phyloP scores from a whole-genome alignment of 2,329 filamentous ascomycete genomes.

The Fusarium transvaalense region DNA sequence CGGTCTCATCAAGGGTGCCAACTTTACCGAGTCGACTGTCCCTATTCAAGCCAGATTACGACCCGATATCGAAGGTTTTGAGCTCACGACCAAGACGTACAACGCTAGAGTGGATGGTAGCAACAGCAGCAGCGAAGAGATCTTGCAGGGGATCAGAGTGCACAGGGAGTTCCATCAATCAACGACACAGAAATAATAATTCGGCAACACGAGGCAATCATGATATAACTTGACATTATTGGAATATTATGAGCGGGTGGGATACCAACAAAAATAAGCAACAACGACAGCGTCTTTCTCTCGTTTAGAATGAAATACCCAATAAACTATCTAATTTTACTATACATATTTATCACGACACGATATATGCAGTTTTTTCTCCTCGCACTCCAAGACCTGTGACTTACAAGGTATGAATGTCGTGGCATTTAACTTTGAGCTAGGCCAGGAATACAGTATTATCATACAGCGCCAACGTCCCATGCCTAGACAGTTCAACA shows the following conservation, averaged over 20 bases:
- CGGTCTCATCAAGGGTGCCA: slow-evolving; percentile 34
- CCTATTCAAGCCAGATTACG: slow-evolving; percentile 41
- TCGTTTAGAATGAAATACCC: slow-evolving; percentile 12
- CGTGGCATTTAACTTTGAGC: not conserved
- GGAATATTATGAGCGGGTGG: not conserved
- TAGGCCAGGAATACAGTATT: not conserved
- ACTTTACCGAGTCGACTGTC: not conserved
- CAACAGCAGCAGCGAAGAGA: slow-evolving; percentile 53
- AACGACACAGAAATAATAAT: slow-evolving; percentile 19
- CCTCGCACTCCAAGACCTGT: not conserved
- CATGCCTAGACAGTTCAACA: not conserved
- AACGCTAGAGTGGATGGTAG: slow-evolving; percentile 45
- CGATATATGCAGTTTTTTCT: not conserved
- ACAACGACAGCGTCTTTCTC: slow-evolving; percentile 5
- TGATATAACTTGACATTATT: not conserved
- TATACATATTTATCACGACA: not conserved
- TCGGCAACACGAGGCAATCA: not conserved
- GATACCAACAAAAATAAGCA: not conserved
- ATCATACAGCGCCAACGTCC: not conserved
- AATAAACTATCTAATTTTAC: not conserved
- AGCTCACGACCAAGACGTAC: slow-evolving; percentile 51
- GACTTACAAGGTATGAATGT: not conserved
- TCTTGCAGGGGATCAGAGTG: slow-evolving; percentile 56
- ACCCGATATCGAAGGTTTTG: slow-evolving; percentile 51
- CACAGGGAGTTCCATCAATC: slow-evolving; percentile 54